Evolutionary conservation across 1,284 basidiomycete species (phyloP).

Genomic region (Schizopora paradoxa): DNA sequence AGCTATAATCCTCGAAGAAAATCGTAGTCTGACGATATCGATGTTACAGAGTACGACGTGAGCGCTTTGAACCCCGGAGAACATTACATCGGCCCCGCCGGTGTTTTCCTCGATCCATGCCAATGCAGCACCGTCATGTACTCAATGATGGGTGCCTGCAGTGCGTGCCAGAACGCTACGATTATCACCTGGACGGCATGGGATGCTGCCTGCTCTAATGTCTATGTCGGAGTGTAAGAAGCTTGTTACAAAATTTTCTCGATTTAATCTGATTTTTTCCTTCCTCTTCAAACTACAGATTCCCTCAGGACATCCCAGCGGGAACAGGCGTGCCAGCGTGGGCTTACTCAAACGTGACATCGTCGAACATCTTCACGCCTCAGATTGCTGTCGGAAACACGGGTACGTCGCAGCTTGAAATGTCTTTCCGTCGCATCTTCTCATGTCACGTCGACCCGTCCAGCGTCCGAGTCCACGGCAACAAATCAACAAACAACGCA

Average conservation of each 20-base stretch:
- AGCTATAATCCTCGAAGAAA: neutral
- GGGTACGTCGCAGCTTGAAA: slow-evolving; percentile 1
- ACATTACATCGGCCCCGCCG: slow-evolving; percentile 18
- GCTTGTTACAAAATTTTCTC: neutral
- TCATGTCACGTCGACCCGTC: neutral
- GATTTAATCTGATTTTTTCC: neutral
- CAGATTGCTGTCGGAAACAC: slow-evolving; percentile 1
- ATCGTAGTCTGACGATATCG: neutral
- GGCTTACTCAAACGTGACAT: slow-evolving; percentile 16
- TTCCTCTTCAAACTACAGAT: slow-evolving; percentile 1
- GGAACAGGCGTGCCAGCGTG: slow-evolving; percentile 18
- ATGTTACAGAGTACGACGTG: slow-evolving; percentile 16
- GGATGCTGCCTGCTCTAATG: slow-evolving; percentile 6
- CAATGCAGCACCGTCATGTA: slow-evolving; percentile 20
- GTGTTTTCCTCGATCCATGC: slow-evolving; percentile 11
- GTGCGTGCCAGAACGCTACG: slow-evolving; percentile 19
- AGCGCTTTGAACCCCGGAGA: slow-evolving; percentile 5
- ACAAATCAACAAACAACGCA: slow-evolving; percentile 9
- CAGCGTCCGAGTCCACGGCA: slow-evolving; percentile 14
- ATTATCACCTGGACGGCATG: slow-evolving; percentile 14
- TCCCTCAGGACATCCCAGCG: slow-evolving; percentile 16
- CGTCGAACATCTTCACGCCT: slow-evolving; percentile 3
- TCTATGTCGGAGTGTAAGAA: slow-evolving; percentile 6
- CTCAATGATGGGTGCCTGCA: slow-evolving; percentile 18
- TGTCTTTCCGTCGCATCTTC: neutral